Percentiles rank a stretch among this genome's conserved stretches.
Conservation (phyloP, 2,329 filamentous ascomycete species). For the Thermoascus crustaceus region DNA sequence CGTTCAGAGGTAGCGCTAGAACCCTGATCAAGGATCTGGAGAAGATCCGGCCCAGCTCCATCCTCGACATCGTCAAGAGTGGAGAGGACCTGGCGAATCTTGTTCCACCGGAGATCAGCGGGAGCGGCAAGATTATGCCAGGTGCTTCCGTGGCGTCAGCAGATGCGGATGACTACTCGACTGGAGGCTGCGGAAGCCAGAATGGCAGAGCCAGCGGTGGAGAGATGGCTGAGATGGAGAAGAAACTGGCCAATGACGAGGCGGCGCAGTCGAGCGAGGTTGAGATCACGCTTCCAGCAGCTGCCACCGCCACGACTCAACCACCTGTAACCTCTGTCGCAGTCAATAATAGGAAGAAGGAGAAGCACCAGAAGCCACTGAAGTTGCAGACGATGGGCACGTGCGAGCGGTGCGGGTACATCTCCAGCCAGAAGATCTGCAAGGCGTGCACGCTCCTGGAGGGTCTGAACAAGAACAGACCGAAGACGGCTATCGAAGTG, state of each 20-base stretch:
- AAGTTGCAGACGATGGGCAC: constrained; percentile 54
- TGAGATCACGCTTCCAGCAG: constrained; percentile 47
- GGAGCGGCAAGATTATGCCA: constrained; percentile 15
- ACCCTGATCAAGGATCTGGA: constrained; percentile 93
- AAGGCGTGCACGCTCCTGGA: constrained; percentile 90
- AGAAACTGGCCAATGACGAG: constrained; percentile 58
- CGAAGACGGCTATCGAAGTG: constrained; percentile 39
- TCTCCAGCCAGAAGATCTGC: constrained; percentile 88
- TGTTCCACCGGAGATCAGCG: constrained; percentile 55
- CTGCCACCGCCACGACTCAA: no score
- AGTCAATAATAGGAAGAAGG: constrained; percentile 18
- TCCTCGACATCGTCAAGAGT: constrained; percentile 86
- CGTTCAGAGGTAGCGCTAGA: constrained; percentile 85
- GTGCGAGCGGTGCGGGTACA: constrained; percentile 84
- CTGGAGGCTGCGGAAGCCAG: constrained; percentile 66
- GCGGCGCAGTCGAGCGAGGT: constrained; percentile 54
- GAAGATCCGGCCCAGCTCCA: constrained; percentile 84
- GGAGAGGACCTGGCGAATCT: constrained; percentile 92
- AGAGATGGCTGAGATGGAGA: constrained; percentile 78
- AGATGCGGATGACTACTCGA: constrained; percentile 46
- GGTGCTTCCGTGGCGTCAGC: constrained; percentile 21
- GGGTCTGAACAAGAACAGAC: constrained; percentile 69
- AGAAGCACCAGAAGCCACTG: constrained; percentile 53
- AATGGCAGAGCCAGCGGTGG: constrained; percentile 60
- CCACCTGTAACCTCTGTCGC: constrained; percentile 7